Percentiles rank a stretch among this genome's conserved stretches.
Conservation (phyloP, 1,139 yeast genomes). For the Pichia sp. region DNA sequence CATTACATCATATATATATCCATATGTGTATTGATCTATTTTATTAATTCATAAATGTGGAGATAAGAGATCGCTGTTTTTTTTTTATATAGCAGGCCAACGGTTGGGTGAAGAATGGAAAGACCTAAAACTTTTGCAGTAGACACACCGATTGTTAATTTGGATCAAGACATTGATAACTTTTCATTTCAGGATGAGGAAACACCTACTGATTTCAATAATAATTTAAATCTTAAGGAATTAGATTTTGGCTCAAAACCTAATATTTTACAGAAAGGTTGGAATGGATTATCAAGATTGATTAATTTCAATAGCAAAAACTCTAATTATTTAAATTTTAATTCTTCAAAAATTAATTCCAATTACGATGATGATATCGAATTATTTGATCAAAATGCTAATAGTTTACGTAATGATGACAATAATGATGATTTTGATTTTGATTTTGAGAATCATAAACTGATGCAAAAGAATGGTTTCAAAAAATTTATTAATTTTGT, state of each 20-base stretch:
- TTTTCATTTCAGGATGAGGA: constrained; percentile 30
- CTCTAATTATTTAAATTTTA: constrained; percentile 6
- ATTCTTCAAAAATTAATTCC: no score
- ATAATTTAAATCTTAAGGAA: constrained; percentile 19
- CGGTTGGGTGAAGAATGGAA: no score
- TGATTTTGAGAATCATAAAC: neutral
- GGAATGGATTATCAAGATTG: constrained; percentile 2
- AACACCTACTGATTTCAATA: constrained; percentile 20
- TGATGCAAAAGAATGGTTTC: neutral
- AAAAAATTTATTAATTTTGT: neutral
- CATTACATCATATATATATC: no score
- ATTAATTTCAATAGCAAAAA: constrained; percentile 7
- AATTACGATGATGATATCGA: constrained; percentile 12
- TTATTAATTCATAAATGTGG: no score
- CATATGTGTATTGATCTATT: no score
- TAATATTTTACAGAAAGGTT: constrained; percentile 4
- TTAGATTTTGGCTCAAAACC: constrained; percentile 12
- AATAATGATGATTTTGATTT: constrained; percentile 1
- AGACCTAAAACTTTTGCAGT: constrained; percentile 28
- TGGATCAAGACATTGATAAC: constrained; percentile 48
- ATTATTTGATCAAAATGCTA: no score
- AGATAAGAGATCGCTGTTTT: no score
- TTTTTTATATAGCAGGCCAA: no score
- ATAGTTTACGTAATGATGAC: neutral
- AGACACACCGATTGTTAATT: constrained; percentile 53